phyloP scores from a whole-genome alignment of 306 rosid species.

The Glycyrrhiza uralensis region DNA sequence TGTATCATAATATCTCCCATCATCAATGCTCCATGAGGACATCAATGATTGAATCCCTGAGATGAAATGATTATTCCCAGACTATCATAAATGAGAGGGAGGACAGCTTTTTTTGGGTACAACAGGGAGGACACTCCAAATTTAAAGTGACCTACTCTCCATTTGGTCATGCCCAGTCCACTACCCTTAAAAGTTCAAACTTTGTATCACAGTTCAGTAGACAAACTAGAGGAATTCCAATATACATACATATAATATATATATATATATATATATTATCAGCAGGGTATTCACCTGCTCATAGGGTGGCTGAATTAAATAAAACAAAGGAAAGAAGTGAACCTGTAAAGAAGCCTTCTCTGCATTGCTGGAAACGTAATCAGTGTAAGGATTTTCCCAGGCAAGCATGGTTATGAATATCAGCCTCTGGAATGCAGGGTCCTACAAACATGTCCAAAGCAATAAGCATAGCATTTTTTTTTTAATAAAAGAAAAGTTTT shows the following conservation, averaged over 20 bases:
- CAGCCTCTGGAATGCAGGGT: conserved; percentile 89
- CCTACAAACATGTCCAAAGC: conserved; percentile 44
- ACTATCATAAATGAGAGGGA: not conserved
- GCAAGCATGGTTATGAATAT: conserved; percentile 93
- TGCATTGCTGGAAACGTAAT: conserved; percentile 39
- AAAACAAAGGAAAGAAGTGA: conserved; percentile 20
- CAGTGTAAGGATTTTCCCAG: conserved; percentile 83
- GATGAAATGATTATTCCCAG: conserved; percentile 9
- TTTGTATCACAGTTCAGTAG: not conserved
- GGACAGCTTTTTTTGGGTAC: not conserved
- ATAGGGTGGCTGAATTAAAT: conserved; percentile 10
- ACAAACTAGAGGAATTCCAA: conserved; percentile 7
- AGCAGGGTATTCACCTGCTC: not conserved
- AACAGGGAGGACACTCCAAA: not conserved
- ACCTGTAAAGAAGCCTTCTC: conserved; percentile 87
- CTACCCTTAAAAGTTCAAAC: not conserved
- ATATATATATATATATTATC: no score
- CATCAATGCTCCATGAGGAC: conserved; percentile 1
- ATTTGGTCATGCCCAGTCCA: not conserved
- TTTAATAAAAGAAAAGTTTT: not conserved
- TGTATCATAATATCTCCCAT: not conserved
- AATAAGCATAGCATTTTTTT: conserved; percentile 15
- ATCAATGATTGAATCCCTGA: not conserved
- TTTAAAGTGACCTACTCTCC: conserved; percentile 1
- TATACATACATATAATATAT: no score